Base-by-base conservation (phyloP, 2,329 filamentous ascomycete species). In the Phoma sp. region DNA sequence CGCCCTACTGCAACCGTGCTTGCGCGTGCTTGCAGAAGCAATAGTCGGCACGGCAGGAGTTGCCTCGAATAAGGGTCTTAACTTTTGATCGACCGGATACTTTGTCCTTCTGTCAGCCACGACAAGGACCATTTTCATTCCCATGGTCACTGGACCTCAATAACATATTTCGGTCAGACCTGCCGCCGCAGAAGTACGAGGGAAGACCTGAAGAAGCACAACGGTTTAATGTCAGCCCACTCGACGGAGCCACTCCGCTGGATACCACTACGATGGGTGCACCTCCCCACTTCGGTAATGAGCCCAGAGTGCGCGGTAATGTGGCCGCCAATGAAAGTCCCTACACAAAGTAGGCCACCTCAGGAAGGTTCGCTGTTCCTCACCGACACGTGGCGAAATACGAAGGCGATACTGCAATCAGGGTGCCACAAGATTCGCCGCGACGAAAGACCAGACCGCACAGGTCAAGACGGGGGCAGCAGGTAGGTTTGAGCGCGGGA, bases 351-450 rank as follows among this genome's bases (percentile, higher is more conserved):
- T 14, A 36, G 41, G 4, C 13, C 18, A 23, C 18, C 10, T 24
- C 7, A 23, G 14, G 18, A 27, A 47, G 32, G 30, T 23, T 50
- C 33, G 35, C 18, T 8, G 32, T 32, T 25, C 18, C 41, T 42
- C 52, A 46, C 25, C 18, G 42, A 50, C 52, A 55, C 37, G 46
- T 50, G 46, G 37, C 27, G 25, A 18, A 50, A 37, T 9, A 43
- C 42, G 25, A 38, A 42, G 37, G 23, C 46, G 52, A 55, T 55
- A 32, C 52, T 55, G 52, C 52, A 50, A 45, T 46, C 24, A 29
- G 42, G 37, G 33, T 36, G 52, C 46, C 52, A 55, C 52, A 23
- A 55, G 52, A 55, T 55, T 30, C 41, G 18, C 47, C 33, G 41
- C 30, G 30, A 35, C 36, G 18, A 18, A 42, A n/a, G 30, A 27